Evolutionary conservation across 2,329 filamentous ascomycete genomes (phyloP), one percentile per base, ranked within the genome.

Genomic region (Aspergillus sp.): DNA sequence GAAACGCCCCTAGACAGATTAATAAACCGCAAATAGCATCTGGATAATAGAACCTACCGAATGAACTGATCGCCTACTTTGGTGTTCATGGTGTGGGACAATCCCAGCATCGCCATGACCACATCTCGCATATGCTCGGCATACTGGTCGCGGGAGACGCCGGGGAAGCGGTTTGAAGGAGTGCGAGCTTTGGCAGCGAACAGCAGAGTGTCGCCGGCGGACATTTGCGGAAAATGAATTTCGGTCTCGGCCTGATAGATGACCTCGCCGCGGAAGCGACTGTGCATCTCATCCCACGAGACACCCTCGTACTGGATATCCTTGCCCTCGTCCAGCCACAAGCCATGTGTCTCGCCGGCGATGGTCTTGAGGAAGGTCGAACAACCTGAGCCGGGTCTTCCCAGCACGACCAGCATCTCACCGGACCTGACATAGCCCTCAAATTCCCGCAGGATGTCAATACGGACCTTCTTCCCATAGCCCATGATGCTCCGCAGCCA

Each of bases 161-260:
- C 60, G 42, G 51, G 52, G 8, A 56, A 43, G 14, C 56, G 49
- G 34, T 57, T 59, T 6, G 41, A 44, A 13, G 69, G 68, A 3
- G 66, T 66, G 8, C 69, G 60, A 3, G 82, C 81, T 19, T 72
- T 68, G 6, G 82, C 81, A 11, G 82, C 82, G 43, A 88, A 88
- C 29, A 75, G 76, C 26, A 88, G 69, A 1, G 83, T 89, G 47
- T 88, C 80, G 32, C 81, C 81, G 14, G 86, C 82, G 1, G 74
- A 80, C 47, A 89, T 61, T 61, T 79, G 74, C 8, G 82, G 81
- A 51, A 88, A 88, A 59, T 88, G 82, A 4, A 82, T 79, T 52
- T 91, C 85, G 16, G 83, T 78, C 58, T 89, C 84, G 32, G 82
- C 82, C 1, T 82, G 86, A 61, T 89, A 91, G 54, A 89, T 86